These are phyloP conservation scores for Cladosporium sp. DNA, from an alignment of 2,329 filamentous ascomycete species.

Conservation along the genomic window DNA sequence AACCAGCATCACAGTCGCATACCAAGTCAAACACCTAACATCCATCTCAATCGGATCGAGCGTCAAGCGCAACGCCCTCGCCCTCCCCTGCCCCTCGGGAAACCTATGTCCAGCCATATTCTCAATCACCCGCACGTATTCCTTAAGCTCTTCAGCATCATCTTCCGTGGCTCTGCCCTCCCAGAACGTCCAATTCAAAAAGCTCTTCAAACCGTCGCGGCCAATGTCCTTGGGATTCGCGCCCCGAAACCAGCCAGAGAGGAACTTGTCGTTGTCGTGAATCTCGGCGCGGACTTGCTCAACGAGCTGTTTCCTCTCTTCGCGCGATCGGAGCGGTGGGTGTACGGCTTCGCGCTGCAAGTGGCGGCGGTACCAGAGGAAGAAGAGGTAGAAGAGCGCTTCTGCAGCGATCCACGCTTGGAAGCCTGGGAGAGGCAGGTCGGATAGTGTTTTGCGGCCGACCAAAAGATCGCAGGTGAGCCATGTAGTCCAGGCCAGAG, in stretches of 20 bases:
- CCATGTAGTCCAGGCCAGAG: constrained; percentile 27
- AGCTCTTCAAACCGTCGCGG: constrained; percentile 68
- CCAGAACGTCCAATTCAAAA: constrained; percentile 66
- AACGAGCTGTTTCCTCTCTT: constrained; percentile 58
- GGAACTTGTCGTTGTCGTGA: constrained; percentile 56
- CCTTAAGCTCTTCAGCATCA: constrained; percentile 48
- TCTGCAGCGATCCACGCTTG: constrained; percentile 53
- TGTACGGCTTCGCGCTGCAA: constrained; percentile 56
- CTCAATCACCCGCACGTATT: constrained; percentile 57
- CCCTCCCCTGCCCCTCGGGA: constrained; percentile 56
- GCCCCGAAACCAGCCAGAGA: constrained; percentile 67
- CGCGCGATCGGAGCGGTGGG: constrained; percentile 46
- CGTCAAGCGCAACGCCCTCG: constrained; percentile 62
- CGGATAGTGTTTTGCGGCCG: constrained; percentile 3
- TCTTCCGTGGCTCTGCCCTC: constrained; percentile 61
- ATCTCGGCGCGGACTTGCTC: constrained; percentile 57
- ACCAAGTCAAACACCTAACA: constrained; percentile 63
- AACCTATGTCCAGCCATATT: constrained; percentile 53
- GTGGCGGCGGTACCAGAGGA: constrained; percentile 52
- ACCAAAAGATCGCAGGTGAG: background rate
- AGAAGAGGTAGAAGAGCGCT: constrained; percentile 56
- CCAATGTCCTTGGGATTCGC: constrained; percentile 58
- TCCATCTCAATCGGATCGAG: constrained; percentile 57
- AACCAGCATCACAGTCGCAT: constrained; percentile 55
- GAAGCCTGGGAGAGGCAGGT: constrained; percentile 29